Base-by-base conservation (phyloP, 495 filamentous ascomycete genomes). In the Penicillium pulvis region DNA sequence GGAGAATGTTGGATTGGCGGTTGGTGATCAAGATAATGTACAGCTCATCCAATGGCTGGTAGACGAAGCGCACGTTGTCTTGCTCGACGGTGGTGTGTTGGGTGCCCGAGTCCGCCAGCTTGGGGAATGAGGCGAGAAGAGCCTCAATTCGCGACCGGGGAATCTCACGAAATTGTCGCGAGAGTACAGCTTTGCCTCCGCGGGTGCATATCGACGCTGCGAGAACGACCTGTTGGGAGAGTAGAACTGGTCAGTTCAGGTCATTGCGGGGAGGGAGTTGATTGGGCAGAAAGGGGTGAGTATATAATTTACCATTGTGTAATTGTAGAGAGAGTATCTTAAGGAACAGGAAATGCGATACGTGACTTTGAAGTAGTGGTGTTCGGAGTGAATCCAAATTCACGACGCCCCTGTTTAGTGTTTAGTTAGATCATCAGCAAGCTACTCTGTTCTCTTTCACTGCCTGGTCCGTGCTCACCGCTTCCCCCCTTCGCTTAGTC, bases 21-120 rank as follows among this genome's bases (percentile, higher is more conserved):
- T 98, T 98, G 78, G 95, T 98, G 75, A 98, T 98, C 60, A 98
- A 87, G 53, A 98, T 93, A 84, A 98, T 97, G 83, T 98, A 98
- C 58, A 98, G 86, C 79, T 98, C 95, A 75, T 98, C 95, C 53
- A 98, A 83, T 58, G 95, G 94, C 74, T 98, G 94, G 80, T 98
- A 98, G 51, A 98, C 94, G 71, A 96, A 98, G 72, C 94, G 94
- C 64, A 98, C 94, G 82, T 96, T 97, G 80, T 98, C 94, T 72
- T 97, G 93, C 74, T 98, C 94, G 52, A 97, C 92, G 14, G 90
- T 98, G 8, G 94, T 98, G 73, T 98, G 94, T 71, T 98, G 94
- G 50, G 92, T 95, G 45, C 91, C 90, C 14, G 89, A 89, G 73
- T 96, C 92, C 56, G 93, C 92, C 55, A 97, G 91, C 73, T 97